phyloP scores from a whole-genome alignment of 306 rosid species.

The Quercus ilex region DNA sequence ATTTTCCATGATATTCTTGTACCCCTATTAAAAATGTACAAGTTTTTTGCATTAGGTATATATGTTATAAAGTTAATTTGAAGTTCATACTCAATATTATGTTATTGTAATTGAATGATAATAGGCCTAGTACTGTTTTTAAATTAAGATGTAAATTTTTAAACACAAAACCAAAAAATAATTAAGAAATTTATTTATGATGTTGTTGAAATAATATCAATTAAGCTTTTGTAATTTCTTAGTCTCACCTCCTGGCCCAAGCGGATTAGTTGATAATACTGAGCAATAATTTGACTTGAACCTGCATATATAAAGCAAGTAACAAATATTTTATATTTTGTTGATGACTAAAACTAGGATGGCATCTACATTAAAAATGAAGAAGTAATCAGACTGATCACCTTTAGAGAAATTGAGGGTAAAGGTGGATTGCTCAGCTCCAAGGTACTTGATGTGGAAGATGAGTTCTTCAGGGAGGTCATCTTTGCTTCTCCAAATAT shows the following conservation, averaged over 20 bases:
- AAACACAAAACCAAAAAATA: no score
- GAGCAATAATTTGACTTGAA: constrained; percentile 36
- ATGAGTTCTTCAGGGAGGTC: constrained; percentile 67
- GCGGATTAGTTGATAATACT: constrained; percentile 33
- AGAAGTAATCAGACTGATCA: neutral
- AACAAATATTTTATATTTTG: neutral
- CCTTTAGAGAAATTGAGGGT: constrained; percentile 42
- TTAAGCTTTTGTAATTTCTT: neutral
- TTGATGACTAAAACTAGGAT: no score
- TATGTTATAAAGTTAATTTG: no score
- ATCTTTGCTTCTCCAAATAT: constrained; percentile 53
- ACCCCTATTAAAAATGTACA: constrained; percentile 14
- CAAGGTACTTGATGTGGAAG: constrained; percentile 45
- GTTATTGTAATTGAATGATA: no score
- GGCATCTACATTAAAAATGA: neutral
- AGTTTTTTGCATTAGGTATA: no score
- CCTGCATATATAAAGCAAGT: constrained; percentile 10
- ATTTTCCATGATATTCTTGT: constrained; percentile 32
- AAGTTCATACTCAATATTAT: no score
- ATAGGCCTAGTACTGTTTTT: no score
- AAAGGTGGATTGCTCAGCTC: constrained; percentile 37
- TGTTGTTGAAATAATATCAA: no score
- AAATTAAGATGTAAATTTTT: no score
- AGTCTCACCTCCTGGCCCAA: constrained; percentile 24
- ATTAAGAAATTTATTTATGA: no score